Evolutionary conservation across 2,329 filamentous ascomycete genomes (phyloP).

Genomic region (Cladophialophora carrionii): DNA sequence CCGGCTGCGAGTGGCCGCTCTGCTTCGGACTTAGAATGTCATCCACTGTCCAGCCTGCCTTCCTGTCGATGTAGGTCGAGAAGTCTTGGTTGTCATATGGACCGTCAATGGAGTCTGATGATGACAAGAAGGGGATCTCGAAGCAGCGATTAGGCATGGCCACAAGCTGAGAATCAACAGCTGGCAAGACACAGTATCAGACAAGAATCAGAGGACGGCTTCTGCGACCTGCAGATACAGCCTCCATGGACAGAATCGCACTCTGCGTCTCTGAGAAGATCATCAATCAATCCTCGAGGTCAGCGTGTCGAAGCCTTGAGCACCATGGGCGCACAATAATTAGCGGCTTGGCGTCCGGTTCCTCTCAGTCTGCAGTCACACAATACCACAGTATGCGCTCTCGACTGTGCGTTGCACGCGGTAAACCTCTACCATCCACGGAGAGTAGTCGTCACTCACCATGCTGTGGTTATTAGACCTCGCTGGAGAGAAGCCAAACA

Average conservation of each 20-base stretch:
- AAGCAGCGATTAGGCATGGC: conserved; percentile 9
- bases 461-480: background rate
- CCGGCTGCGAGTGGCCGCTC: background rate
- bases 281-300: background rate
- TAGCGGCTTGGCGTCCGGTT: background rate
- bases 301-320: background rate
- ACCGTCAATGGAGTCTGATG: background rate
- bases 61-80: conserved; percentile 5
- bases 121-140: conserved; percentile 5
- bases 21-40: background rate
- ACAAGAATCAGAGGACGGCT: too few species aligned
- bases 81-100: conserved; percentile 5
- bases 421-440: background rate
- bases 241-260: background rate
- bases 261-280: background rate
- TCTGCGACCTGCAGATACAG: background rate
- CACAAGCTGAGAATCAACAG: background rate
- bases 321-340: background rate
- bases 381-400: background rate
- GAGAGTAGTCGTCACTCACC: background rate
- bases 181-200: background rate
- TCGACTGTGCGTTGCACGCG: background rate
- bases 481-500: background rate
- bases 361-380: background rate
- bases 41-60: conserved; percentile 3